Base-by-base conservation (phyloP, 2,329 filamentous ascomycete genomes). In the Cyanodermella asteris region DNA sequence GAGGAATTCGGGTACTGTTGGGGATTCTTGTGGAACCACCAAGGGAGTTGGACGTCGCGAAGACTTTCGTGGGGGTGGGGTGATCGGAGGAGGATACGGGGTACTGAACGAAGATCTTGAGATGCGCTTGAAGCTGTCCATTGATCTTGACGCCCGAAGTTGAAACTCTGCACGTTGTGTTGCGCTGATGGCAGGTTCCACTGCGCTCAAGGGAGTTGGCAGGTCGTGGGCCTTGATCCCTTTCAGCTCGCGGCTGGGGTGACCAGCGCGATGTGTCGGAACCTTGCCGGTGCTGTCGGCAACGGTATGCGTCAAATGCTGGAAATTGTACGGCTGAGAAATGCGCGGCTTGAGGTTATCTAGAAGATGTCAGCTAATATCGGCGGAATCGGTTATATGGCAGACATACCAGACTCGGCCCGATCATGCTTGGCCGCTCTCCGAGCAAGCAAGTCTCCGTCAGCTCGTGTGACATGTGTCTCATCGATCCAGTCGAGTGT, bases 301-400 rank as follows among this genome's bases (percentile, higher is more conserved):
- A 28, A 57, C 56, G 15, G 64, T 64, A 38, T 71, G 64, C 18
- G 62, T 63, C 26, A 72, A 43, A 37, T 71, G 66, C 32, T 70
- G 63, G 38, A 72, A 72, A 36, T 67, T 61, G 42, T 66, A 72
- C 2, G 66, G 66, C 28, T 56, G 56, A 0, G 66, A 72, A 26
- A 71, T 71, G 29, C n/a, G n/a, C n/a, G n/a, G n/a, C n/a, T n/a
- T n/a, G n/a, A n/a, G n/a, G n/a, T n/a, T n/a, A n/a, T n/a, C n/a
- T n/a, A n/a, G n/a, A n/a, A n/a, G n/a, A n/a, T n/a, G n/a, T n/a
- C n/a, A n/a, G n/a, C n/a, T n/a, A n/a, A n/a, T n/a, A n/a, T n/a
- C n/a, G n/a, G n/a, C n/a, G n/a, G n/a, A n/a, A n/a, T n/a, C n/a
- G n/a, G n/a, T n/a, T n/a, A n/a, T n/a, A n/a, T n/a, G n/a, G n/a